Conservation (phyloP, 1,139 yeast species). For the Candida glucosophila region DNA sequence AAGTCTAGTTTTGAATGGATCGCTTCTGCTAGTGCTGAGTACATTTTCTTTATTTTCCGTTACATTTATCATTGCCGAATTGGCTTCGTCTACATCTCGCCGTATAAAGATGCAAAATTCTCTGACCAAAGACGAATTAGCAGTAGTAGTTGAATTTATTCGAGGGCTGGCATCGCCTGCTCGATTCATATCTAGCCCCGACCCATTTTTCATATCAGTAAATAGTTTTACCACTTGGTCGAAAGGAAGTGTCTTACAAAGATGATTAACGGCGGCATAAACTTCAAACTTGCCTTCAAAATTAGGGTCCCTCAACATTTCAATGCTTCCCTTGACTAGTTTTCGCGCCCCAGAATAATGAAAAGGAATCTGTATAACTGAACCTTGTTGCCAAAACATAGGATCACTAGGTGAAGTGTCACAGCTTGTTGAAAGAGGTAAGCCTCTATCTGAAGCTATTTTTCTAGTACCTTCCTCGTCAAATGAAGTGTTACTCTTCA, state of each 20-base stretch:
- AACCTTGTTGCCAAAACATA: constrained; percentile 47
- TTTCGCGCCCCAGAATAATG: constrained; percentile 21
- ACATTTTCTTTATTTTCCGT: constrained; percentile 12
- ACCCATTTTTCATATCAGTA: too few species aligned
- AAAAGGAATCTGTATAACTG: constrained; percentile 35
- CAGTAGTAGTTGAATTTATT: too few species aligned
- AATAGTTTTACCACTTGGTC: constrained; percentile 6
- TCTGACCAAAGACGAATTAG: constrained; percentile 13
- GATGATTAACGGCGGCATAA: constrained; percentile 51
- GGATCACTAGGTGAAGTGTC: constrained; percentile 23
- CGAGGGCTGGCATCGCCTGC: background rate
- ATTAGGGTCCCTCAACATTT: constrained; percentile 21
- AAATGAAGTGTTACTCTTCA: constrained; percentile 15
- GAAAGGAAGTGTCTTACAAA: constrained; percentile 26
- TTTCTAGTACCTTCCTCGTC: too few species aligned
- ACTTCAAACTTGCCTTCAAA: constrained; percentile 51
- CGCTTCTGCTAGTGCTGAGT: constrained; percentile 10
- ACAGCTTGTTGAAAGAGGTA: too few species aligned
- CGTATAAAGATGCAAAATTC: constrained; percentile 23
- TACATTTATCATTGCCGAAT: constrained; percentile 13
- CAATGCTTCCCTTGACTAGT: constrained; percentile 30
- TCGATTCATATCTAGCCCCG: background rate
- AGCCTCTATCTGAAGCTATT: too few species aligned
- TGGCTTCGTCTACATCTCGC: constrained; percentile 23
- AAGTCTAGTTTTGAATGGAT: constrained; percentile 32